Percentiles rank a stretch among this genome's conserved stretches.
Conservation (phyloP, 2,329 filamentous ascomycete genomes). For the Mollisiaceae sp. region DNA sequence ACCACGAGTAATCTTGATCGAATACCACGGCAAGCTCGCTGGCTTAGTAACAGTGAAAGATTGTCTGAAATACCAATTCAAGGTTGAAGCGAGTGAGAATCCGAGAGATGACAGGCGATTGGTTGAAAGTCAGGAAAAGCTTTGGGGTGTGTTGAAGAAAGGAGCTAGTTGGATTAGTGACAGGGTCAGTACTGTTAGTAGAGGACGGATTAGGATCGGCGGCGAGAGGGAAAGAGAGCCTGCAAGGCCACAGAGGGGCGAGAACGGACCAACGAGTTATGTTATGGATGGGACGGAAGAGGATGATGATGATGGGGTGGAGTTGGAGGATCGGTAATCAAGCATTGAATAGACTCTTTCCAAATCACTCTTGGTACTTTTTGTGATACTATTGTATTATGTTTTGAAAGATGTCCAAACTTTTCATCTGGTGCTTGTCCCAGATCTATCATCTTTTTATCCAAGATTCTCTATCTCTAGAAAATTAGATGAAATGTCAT, state of each 20-base stretch:
- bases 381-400: background rate
- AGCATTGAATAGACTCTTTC: conserved; percentile 7
- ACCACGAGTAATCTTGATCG: conserved; percentile 88
- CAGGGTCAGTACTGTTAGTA: conserved; percentile 56
- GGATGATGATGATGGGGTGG: conserved; percentile 50
- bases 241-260: conserved; percentile 33
- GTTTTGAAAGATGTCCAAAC: background rate
- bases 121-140: conserved; percentile 64
- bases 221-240: conserved; percentile 42
- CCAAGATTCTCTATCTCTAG: conserved; percentile 2
- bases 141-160: conserved; percentile 64
- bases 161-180: conserved; percentile 64
- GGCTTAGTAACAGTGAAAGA: conserved; percentile 96
- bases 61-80: conserved; percentile 96
- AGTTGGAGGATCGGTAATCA: conserved; percentile 46
- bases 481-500: background rate
- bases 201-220: conserved; percentile 62
- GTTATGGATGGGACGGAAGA: conserved; percentile 60
- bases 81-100: conserved; percentile 85
- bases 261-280: conserved; percentile 39
- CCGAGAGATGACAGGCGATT: conserved; percentile 60
- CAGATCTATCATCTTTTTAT: background rate
- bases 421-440: background rate
- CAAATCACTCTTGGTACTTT: background rate
- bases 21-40: conserved; percentile 81